Conservation (phyloP, 768 basidiomycete genomes). For the Scleroderma citrinum region DNA sequence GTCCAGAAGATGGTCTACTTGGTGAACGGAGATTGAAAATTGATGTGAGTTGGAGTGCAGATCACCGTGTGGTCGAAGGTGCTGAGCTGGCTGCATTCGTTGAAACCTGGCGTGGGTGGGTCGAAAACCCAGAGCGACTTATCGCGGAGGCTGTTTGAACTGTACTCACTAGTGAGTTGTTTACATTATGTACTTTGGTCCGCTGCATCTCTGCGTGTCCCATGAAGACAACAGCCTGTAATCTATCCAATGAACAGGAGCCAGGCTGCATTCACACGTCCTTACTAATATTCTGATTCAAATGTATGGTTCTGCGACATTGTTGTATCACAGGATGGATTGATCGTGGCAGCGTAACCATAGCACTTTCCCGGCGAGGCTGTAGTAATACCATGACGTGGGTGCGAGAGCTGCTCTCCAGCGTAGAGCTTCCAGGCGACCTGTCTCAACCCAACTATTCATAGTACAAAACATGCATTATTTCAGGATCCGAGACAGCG, state of each 20-base stretch:
- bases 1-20: neutral
- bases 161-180: slow-evolving; percentile 9
- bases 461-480: too few species aligned
- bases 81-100: slow-evolving; percentile 87
- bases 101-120: slow-evolving; percentile 76
- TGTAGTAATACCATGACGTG: too few species aligned
- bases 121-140: slow-evolving; percentile 67
- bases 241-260: neutral
- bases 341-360: too few species aligned
- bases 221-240: neutral
- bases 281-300: too few species aligned
- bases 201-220: neutral
- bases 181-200: neutral
- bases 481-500: too few species aligned
- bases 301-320: too few species aligned
- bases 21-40: slow-evolving; percentile 54
- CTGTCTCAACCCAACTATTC: too few species aligned
- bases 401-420: too few species aligned
- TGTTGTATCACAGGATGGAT: too few species aligned
- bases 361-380: too few species aligned
- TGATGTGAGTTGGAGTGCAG: slow-evolving; percentile 77
- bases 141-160: slow-evolving; percentile 47
- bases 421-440: too few species aligned
- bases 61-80: slow-evolving; percentile 84
- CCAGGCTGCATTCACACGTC: too few species aligned